These are phyloP conservation scores for Ogataea degrootiae DNA, from an alignment of 805 yeast species.

Conservation along the genomic window DNA sequence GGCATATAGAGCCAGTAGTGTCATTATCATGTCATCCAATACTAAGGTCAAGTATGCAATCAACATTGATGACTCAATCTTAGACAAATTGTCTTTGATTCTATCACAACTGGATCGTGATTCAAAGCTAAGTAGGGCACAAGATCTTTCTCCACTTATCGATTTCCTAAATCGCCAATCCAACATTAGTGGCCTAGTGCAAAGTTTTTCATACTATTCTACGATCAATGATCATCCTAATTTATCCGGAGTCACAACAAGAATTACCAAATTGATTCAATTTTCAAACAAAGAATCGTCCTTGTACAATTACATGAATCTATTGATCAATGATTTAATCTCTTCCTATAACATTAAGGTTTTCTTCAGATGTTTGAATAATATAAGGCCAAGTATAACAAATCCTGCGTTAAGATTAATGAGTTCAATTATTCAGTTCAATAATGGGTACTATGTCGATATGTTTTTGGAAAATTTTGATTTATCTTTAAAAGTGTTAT, in stretches of 20 bases:
- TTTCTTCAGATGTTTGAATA: constrained; percentile 62
- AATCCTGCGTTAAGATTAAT: constrained; percentile 60
- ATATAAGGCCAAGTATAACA: constrained; percentile 51
- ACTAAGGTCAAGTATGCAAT: constrained; percentile 19
- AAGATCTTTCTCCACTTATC: constrained; percentile 15
- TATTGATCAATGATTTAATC: constrained; percentile 46
- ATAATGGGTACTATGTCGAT: constrained; percentile 46
- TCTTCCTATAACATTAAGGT: constrained; percentile 54
- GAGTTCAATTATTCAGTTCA: constrained; percentile 43
- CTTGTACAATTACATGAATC: constrained; percentile 26
- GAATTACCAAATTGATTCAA: constrained; percentile 35
- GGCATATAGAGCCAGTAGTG: neutral
- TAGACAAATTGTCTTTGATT: constrained; percentile 14
- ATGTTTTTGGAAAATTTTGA: constrained; percentile 66
- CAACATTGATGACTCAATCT: constrained; percentile 10
- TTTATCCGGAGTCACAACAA: constrained; percentile 40
- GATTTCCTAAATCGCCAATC: constrained; percentile 28
- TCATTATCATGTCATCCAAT: constrained; percentile 1
- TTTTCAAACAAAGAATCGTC: constrained; percentile 15
- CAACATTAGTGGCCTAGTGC: constrained; percentile 31
- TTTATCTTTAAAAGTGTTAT: constrained; percentile 53
- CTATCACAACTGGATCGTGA: constrained; percentile 12
- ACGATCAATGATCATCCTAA: constrained; percentile 48
- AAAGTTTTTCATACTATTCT: constrained; percentile 39
- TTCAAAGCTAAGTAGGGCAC: constrained; percentile 16